Conservation (phyloP, 495 filamentous ascomycete genomes). For the Penicillium tannophilum region DNA sequence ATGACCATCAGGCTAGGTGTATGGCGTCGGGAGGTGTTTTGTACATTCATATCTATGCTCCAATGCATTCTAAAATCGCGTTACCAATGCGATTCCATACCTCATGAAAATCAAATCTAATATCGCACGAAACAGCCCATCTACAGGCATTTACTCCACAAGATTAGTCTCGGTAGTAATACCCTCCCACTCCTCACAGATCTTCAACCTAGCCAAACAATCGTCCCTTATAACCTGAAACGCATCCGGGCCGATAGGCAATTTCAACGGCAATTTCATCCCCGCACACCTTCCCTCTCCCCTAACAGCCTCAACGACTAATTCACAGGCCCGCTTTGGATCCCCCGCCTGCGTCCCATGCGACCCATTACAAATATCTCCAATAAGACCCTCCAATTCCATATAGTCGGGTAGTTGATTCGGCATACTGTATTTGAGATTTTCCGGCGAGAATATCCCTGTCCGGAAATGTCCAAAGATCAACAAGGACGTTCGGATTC, state of each 20-base stretch:
- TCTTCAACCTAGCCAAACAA: not conserved
- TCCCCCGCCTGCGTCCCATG: not conserved
- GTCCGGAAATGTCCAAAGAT: not conserved
- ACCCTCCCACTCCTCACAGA: constrained; percentile 9
- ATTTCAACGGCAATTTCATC: not conserved
- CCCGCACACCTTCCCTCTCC: not conserved
- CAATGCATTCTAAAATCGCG: constrained; percentile 1
- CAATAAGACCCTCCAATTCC: not conserved
- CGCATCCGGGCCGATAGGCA: not conserved
- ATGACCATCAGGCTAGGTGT: constrained; percentile 24
- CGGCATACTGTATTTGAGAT: not conserved
- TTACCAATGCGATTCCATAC: not conserved
- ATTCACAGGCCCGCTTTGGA: not conserved
- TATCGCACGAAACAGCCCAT: no score
- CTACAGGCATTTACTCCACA: not conserved
- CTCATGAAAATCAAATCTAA: not conserved
- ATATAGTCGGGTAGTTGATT: not conserved
- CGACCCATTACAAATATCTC: not conserved
- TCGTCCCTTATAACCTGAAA: not conserved
- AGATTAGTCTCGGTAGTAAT: constrained; percentile 9
- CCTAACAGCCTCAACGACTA: constrained; percentile 2
- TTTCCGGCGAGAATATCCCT: not conserved
- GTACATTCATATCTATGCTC: constrained; percentile 16
- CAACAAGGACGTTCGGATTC: not conserved
- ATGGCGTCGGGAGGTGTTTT: constrained; percentile 29